Evolutionary conservation across 345 rosid genomes (phyloP).

Genomic region (Atalantia buxifolia): DNA sequence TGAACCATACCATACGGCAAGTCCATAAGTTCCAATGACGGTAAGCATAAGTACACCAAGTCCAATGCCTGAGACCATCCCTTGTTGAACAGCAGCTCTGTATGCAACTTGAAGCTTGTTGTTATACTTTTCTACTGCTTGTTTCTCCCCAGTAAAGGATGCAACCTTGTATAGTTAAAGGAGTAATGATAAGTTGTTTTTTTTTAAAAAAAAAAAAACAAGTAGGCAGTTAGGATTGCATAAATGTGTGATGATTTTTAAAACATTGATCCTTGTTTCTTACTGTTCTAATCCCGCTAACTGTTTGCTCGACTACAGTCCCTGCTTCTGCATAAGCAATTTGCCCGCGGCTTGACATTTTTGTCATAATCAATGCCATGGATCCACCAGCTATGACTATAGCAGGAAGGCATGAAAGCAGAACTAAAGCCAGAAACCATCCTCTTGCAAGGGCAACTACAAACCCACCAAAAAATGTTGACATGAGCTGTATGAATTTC

Average conservation of each 20-base stretch:
- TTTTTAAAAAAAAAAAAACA: not conserved
- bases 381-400: constrained; percentile 51
- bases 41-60: constrained; percentile 47
- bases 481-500: constrained; percentile 56
- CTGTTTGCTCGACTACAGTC: constrained; percentile 77
- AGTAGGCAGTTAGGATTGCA: not conserved
- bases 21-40: constrained; percentile 50
- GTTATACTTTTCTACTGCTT: constrained; percentile 57
- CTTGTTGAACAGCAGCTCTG: constrained; percentile 53
- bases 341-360: constrained; percentile 75
- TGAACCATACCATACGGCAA: constrained; percentile 77
- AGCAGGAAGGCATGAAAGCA: constrained; percentile 63
- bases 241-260: not conserved
- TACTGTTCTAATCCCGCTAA: constrained; percentile 83
- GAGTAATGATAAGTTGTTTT: not conserved
- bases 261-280: constrained; percentile 11
- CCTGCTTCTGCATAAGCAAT: constrained; percentile 88
- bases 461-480: constrained; percentile 72
- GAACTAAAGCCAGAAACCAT: constrained; percentile 46
- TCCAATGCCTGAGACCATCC: constrained; percentile 68
- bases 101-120: constrained; percentile 56
- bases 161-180: constrained; percentile 48
- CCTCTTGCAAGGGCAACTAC: constrained; percentile 59
- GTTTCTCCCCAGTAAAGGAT: constrained; percentile 87
- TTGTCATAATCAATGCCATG: constrained; percentile 54